phyloP scores from a whole-genome alignment of 805 yeast genomes.

The Candida ipomoeae region DNA sequence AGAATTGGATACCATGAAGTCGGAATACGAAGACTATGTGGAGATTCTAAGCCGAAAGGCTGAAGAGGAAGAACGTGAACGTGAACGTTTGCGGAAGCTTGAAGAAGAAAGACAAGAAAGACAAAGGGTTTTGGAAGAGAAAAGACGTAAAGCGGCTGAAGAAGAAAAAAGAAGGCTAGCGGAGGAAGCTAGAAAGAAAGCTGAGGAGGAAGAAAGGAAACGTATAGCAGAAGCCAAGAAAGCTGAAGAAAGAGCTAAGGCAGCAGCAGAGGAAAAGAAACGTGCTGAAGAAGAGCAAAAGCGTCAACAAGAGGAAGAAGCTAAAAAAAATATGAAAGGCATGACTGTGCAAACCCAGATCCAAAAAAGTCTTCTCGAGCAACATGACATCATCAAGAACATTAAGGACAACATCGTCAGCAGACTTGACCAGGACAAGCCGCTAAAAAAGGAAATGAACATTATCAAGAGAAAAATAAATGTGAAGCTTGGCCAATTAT shows the following conservation, averaged over 20 bases:
- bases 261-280: slow-evolving; percentile 10
- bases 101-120: slow-evolving; percentile 11
- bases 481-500: slow-evolving; percentile 89
- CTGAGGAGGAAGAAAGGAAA: slow-evolving; percentile 12
- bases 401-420: slow-evolving; percentile 60
- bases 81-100: neutral
- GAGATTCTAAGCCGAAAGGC: neutral
- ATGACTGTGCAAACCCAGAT: slow-evolving; percentile 32
- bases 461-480: slow-evolving; percentile 72
- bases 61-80: slow-evolving; percentile 1
- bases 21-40: neutral
- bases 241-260: slow-evolving; percentile 17
- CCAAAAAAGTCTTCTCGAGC: slow-evolving; percentile 42
- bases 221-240: slow-evolving; percentile 7
- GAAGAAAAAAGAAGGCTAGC: slow-evolving; percentile 6
- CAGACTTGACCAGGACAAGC: slow-evolving; percentile 48
- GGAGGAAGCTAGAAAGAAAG: slow-evolving; percentile 19
- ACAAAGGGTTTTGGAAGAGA: slow-evolving; percentile 12
- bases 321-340: slow-evolving; percentile 23
- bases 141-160: slow-evolving; percentile 14
- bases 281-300: slow-evolving; percentile 15
- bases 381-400: slow-evolving; percentile 48
- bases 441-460: slow-evolving; percentile 49
- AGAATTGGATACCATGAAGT: neutral
- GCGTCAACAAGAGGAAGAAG: slow-evolving; percentile 14